Percentiles rank a stretch among this genome's conserved stretches.
Conservation (phyloP, 495 filamentous ascomycete species). For the Daldinia vernicosa region DNA sequence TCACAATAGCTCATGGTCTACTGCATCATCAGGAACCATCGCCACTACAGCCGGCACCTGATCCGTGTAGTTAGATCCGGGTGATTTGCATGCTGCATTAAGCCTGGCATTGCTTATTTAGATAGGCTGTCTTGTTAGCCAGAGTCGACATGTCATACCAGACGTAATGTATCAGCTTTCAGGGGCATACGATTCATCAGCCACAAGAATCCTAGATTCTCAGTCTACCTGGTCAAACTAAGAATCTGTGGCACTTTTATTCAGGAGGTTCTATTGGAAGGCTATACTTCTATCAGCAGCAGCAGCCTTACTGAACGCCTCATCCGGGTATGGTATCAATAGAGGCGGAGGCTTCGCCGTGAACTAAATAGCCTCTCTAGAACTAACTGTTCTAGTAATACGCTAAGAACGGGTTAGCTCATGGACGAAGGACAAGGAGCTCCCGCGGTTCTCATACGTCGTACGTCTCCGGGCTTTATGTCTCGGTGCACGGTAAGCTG, state of each 20-base stretch:
- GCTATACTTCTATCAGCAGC: not conserved
- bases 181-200: not conserved
- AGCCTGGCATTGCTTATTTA: constrained; percentile 30
- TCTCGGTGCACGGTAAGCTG: constrained; percentile 40
- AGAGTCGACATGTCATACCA: constrained; percentile 11
- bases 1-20: constrained; percentile 28
- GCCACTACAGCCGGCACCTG: not conserved
- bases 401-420: not conserved
- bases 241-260: not conserved
- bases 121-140: not conserved
- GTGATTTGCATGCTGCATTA: constrained; percentile 9
- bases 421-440: constrained; percentile 3
- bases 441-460: constrained; percentile 13
- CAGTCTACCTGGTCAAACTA: not conserved
- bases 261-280: not conserved
- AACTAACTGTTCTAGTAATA: not conserved
- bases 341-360: not conserved
- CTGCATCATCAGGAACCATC: constrained; percentile 10
- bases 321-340: not conserved
- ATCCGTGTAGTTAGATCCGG: not conserved
- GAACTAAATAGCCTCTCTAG: not conserved
- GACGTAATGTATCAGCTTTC: constrained; percentile 1
- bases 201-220: constrained; percentile 5
- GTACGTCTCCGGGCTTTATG: constrained; percentile 29
- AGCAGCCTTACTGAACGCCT: not conserved